phyloP scores from a whole-genome alignment of 2,329 filamentous ascomycete genomes.

The Lachnellula cervina region DNA sequence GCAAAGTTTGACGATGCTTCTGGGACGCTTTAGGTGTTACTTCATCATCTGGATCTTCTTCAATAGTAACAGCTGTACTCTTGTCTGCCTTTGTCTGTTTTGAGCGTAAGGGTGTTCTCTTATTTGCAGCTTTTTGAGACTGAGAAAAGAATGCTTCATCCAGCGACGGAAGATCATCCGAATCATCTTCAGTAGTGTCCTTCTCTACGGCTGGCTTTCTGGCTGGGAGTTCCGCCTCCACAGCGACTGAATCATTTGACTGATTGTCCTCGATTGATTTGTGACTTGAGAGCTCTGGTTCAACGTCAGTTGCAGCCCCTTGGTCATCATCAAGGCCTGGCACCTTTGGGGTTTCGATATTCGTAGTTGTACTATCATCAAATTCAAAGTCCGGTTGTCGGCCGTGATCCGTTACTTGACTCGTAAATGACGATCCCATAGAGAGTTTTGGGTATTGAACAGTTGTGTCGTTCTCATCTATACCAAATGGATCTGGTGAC shows the following conservation, averaged over 20 bases:
- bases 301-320: not conserved
- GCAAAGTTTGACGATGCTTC: constrained; percentile 5
- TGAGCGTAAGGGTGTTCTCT: constrained; percentile 9
- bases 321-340: constrained; percentile 6
- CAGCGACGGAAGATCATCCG: constrained; percentile 16
- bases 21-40: constrained; percentile 19
- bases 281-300: constrained; percentile 1
- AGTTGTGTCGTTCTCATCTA: constrained; percentile 14
- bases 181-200: not conserved
- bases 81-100: constrained; percentile 38
- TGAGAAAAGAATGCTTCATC: constrained; percentile 2
- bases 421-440: constrained; percentile 34
- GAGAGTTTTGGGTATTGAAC: constrained; percentile 31
- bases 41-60: constrained; percentile 22
- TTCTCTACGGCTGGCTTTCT: constrained; percentile 1
- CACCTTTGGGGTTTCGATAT: constrained; percentile 10
- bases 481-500: not conserved
- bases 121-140: constrained; percentile 3
- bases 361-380: constrained; percentile 25
- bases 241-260: constrained; percentile 2
- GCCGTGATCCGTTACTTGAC: constrained; percentile 42
- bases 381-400: constrained; percentile 45
- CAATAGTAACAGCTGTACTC: constrained; percentile 41
- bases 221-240: not conserved
- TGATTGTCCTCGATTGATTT: not conserved